These are phyloP conservation scores for Cutaneotrichosporon dermatis DNA, from an alignment of 1,284 basidiomycete genomes.

Conservation along the genomic window DNA sequence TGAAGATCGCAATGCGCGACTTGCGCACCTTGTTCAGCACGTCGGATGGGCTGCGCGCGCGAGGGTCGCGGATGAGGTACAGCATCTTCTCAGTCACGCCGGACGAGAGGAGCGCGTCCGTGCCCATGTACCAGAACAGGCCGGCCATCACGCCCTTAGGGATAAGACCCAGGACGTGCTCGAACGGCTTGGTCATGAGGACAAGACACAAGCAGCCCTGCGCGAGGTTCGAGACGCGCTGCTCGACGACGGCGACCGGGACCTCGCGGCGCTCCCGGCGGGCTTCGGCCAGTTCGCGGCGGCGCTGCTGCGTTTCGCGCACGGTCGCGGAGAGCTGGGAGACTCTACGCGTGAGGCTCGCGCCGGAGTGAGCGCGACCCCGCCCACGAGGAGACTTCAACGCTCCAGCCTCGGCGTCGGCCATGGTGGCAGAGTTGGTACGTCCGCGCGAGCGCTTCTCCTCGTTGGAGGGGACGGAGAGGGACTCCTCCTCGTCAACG, in stretches of 20 bases:
- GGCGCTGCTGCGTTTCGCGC: conserved; percentile 7
- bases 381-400: neutral
- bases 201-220: conserved; percentile 74
- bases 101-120: conserved; percentile 72
- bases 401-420: conserved; percentile 1
- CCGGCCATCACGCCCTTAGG: conserved; percentile 59
- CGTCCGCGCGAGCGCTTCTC: neutral
- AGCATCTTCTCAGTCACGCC: conserved; percentile 79
- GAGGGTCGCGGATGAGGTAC: conserved; percentile 72
- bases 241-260: conserved; percentile 76
- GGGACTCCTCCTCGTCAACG: conserved; percentile 4
- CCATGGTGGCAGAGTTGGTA: neutral
- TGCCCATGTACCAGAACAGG: conserved; percentile 76
- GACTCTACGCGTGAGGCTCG: conserved; percentile 2
- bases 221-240: conserved; percentile 78
- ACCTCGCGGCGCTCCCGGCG: conserved; percentile 55
- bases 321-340: neutral
- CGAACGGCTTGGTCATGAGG: conserved; percentile 72
- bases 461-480: neutral
- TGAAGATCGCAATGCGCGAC: conserved; percentile 70
- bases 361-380: neutral
- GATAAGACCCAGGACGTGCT: conserved; percentile 71
- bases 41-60: conserved; percentile 60
- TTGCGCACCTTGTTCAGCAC: conserved; percentile 70
- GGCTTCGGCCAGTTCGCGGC: conserved; percentile 14